phyloP scores from a whole-genome alignment of 2,329 filamentous ascomycete species.

The Clonostachys rosea region DNA sequence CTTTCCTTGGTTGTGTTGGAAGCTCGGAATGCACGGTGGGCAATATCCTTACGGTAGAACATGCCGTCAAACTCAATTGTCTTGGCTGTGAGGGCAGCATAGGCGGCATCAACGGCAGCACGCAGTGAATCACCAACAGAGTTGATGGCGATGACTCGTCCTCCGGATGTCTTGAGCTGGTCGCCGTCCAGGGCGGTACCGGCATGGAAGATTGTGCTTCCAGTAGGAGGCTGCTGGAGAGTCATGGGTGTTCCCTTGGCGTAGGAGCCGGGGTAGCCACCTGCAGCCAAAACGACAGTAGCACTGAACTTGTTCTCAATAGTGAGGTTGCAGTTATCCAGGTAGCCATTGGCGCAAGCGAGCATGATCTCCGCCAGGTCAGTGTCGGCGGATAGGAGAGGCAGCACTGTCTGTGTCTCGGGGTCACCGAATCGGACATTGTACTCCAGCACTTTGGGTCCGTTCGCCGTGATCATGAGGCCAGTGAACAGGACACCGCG shows the following conservation, averaged over 20 bases:
- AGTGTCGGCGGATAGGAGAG: conserved; percentile 70
- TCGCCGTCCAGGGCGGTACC: conserved; percentile 66
- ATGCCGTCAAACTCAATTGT: conserved; percentile 78
- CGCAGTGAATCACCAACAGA: conserved; percentile 69
- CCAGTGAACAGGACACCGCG: conserved; percentile 79
- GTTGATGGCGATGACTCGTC: conserved; percentile 90
- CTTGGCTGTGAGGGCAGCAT: conserved; percentile 66
- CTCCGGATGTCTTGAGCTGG: conserved; percentile 73
- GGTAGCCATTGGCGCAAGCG: conserved; percentile 71
- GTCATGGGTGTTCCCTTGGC: conserved; percentile 66
- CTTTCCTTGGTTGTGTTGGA: conserved; percentile 38
- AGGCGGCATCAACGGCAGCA: conserved; percentile 83
- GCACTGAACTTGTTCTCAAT: conserved; percentile 70
- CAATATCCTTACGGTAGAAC: conserved; percentile 93
- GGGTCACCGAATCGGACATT: conserved; percentile 92
- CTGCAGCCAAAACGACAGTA: conserved; percentile 90
- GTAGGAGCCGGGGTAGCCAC: conserved; percentile 85
- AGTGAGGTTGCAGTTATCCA: conserved; percentile 65
- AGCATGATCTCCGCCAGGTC: conserved; percentile 88
- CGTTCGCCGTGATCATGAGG: conserved; percentile 83
- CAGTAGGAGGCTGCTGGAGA: conserved; percentile 36
- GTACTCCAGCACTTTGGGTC: conserved; percentile 84
- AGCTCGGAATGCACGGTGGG: conserved; percentile 62
- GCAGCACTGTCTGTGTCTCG: conserved; percentile 82
- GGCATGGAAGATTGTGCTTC: conserved; percentile 82